These are phyloP conservation scores for Dryas drummondii DNA, from an alignment of 306 rosid genomes.

Conservation along the genomic window DNA sequence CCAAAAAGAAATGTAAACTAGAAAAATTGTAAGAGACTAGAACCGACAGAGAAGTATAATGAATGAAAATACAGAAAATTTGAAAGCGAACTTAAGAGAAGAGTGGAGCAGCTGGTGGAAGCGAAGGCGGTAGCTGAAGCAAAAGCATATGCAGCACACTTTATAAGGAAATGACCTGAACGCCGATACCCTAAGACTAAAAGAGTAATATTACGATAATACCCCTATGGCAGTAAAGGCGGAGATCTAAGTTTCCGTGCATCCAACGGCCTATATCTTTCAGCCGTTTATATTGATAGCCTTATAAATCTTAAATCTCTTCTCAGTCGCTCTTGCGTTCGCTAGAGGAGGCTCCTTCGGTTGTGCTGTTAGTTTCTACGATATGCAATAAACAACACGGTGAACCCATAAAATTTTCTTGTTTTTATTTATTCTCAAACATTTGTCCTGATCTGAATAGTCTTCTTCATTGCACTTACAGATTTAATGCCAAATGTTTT, in stretches of 20 bases:
- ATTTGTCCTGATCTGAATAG: neutral
- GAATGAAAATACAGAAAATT: neutral
- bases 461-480: neutral
- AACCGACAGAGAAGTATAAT: neutral
- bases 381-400: neutral
- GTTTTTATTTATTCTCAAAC: neutral
- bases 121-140: neutral
- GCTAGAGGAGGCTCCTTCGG: neutral
- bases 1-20: no score
- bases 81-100: no score
- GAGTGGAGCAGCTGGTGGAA: neutral
- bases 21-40: neutral
- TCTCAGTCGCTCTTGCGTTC: neutral
- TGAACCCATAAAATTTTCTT: neutral
- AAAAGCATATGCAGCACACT: no score
- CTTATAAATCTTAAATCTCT: neutral
- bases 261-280: constrained; percentile 3
- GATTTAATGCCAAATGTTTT: neutral
- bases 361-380: neutral
- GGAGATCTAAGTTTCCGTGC: neutral
- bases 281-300: neutral
- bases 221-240: neutral
- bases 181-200: neutral
- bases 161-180: neutral
- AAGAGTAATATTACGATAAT: neutral